Conservation (phyloP, 2,329 filamentous ascomycete genomes). For the Exophiala bonariae region DNA sequence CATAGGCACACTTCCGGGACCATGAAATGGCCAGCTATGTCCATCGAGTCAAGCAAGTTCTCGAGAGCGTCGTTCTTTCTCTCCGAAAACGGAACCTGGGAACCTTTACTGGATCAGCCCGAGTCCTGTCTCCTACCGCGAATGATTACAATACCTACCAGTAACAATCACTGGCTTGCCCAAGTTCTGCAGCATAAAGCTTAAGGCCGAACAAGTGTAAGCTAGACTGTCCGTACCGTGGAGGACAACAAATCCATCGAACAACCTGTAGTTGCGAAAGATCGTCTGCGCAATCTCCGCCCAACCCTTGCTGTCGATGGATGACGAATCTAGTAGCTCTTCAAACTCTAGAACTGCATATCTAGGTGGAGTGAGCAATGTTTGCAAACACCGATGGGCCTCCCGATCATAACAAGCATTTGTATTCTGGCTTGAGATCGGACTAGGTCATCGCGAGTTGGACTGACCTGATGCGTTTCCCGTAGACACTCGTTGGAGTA, state of each 20-base stretch:
- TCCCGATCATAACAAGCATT: no score
- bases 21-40: slow-evolving; percentile 88
- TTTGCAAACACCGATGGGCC: not conserved
- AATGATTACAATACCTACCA: slow-evolving; percentile 29
- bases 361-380: slow-evolving; percentile 12
- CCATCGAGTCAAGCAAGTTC: slow-evolving; percentile 80
- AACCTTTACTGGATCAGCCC: slow-evolving; percentile 44
- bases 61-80: slow-evolving; percentile 89
- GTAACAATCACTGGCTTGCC: slow-evolving; percentile 91
- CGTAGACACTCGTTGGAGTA: slow-evolving; percentile 77
- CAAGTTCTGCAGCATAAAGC: slow-evolving; percentile 88
- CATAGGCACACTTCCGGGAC: slow-evolving; percentile 92
- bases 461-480: slow-evolving; percentile 66
- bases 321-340: slow-evolving; percentile 83
- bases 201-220: slow-evolving; percentile 85
- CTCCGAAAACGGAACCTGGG: slow-evolving; percentile 83
- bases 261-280: slow-evolving; percentile 80
- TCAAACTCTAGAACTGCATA: slow-evolving; percentile 84
- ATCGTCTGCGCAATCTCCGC: slow-evolving; percentile 79
- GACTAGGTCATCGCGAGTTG: not conserved
- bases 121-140: not conserved
- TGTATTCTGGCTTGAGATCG: not conserved
- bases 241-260: slow-evolving; percentile 87
- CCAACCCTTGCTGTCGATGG: slow-evolving; percentile 84
- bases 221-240: slow-evolving; percentile 89